A percentile compares a stretch with the other conserved stretches of the same genome.
These are phyloP conservation scores for Termitomyces sp. DNA, from an alignment of 768 basidiomycete genomes.

Conservation along the genomic window DNA sequence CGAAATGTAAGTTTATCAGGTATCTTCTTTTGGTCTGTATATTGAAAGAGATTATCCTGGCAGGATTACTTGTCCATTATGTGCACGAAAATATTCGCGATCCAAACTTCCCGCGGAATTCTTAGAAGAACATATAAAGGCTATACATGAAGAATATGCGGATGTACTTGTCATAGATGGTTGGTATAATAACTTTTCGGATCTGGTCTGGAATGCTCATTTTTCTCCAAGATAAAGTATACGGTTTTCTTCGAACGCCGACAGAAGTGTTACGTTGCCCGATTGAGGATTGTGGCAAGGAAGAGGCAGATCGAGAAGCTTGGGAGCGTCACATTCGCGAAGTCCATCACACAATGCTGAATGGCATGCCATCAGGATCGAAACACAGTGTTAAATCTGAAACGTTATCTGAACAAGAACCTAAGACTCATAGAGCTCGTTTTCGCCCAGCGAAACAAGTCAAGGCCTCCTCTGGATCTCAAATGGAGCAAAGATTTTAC, in stretches of 20 bases:
- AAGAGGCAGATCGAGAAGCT: not conserved
- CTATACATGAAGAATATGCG: not conserved
- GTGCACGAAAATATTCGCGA: too few species aligned
- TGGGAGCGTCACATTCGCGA: not conserved
- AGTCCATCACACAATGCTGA: not conserved
- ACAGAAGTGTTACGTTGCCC: not conserved
- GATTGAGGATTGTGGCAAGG: not conserved
- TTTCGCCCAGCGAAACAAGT: not conserved
- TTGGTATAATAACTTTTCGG: not conserved
- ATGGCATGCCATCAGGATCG: not conserved
- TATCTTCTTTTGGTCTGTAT: too few species aligned
- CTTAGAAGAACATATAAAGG: not conserved
- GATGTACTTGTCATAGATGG: not conserved
- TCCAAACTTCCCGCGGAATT: too few species aligned
- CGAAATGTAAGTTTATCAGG: too few species aligned
- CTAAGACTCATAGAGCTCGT: not conserved
- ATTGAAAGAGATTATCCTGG: too few species aligned
- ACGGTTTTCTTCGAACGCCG: not conserved
- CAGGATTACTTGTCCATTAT: too few species aligned
- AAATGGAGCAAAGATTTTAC: too few species aligned
- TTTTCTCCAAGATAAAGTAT: not conserved
- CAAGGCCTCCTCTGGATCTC: not conserved
- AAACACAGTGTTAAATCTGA: not conserved
- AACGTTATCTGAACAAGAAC: not conserved
- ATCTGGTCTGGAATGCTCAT: not conserved